These are phyloP conservation scores for Intubia oerlemansii DNA, from an alignment of 2,329 filamentous ascomycete species.

Conservation along the genomic window DNA sequence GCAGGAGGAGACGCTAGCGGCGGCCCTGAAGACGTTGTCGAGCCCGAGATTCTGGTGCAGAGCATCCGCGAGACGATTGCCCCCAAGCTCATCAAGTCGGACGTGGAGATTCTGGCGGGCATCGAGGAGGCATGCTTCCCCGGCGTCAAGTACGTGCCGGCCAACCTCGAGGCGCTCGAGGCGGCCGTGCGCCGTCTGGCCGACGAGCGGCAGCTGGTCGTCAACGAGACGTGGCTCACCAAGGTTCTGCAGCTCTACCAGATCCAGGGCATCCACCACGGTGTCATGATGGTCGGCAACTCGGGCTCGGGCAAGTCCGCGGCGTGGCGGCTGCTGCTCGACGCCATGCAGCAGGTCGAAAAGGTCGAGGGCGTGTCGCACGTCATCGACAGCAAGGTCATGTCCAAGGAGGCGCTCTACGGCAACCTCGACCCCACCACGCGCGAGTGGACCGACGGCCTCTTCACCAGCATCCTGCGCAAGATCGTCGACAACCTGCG, in stretches of 20 bases:
- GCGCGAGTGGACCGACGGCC: constrained; percentile 93
- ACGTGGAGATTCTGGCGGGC: constrained; percentile 69
- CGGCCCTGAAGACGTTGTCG: constrained; percentile 51
- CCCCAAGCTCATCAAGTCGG: constrained; percentile 81
- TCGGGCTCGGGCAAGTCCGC: constrained; percentile 95
- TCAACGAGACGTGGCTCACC: constrained; percentile 90
- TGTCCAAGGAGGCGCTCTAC: constrained; percentile 97
- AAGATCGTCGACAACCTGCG: constrained; percentile 98
- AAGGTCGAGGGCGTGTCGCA: constrained; percentile 86
- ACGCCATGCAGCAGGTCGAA: constrained; percentile 80
- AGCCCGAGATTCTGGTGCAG: constrained; percentile 96
- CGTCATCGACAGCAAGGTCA: constrained; percentile 97
- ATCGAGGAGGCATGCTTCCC: constrained; percentile 82
- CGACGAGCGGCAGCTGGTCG: constrained; percentile 64
- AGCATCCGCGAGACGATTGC: constrained; percentile 97
- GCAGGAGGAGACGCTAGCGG: constrained; percentile 7
- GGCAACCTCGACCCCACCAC: constrained; percentile 92
- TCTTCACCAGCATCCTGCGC: constrained; percentile 92
- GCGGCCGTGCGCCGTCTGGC: constrained; percentile 67
- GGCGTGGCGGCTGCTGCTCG: constrained; percentile 80
- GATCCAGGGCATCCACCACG: constrained; percentile 93
- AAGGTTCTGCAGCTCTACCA: constrained; percentile 95
- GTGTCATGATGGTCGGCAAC: constrained; percentile 99
- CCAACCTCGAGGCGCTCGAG: constrained; percentile 60
- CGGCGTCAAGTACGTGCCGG: constrained; percentile 78